Evolutionary conservation across 345 rosid genomes (phyloP).

Genomic region (Eucalyptus tenuipes): DNA sequence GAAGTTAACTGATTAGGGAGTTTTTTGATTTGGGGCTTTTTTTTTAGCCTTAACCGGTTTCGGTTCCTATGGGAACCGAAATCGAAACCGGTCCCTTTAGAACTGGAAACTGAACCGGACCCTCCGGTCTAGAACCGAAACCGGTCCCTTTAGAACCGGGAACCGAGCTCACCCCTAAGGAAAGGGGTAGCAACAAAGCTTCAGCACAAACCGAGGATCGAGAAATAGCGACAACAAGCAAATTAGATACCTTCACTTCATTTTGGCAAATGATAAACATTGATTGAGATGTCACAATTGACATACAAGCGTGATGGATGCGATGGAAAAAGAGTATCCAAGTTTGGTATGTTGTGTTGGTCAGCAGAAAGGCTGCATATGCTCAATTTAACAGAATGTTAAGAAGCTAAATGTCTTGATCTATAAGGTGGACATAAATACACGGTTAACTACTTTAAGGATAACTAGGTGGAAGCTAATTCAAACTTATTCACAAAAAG

Average conservation of each 20-base stretch:
- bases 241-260: too few relatives aligned
- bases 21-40: too few relatives aligned
- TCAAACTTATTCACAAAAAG: not conserved
- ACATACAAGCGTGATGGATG: not conserved
- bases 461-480: not conserved
- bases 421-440: not conserved
- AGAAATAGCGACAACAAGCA: too few relatives aligned
- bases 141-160: too few relatives aligned
- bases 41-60: too few relatives aligned
- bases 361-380: not conserved
- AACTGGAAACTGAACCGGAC: too few relatives aligned
- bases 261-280: not conserved
- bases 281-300: not conserved
- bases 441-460: not conserved
- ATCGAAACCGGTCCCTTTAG: too few relatives aligned
- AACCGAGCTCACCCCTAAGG: too few relatives aligned
- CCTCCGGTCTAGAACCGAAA: too few relatives aligned
- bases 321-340: not conserved
- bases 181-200: not conserved
- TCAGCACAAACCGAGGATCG: too few relatives aligned
- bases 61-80: too few relatives aligned
- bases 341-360: not conserved
- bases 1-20: too few relatives aligned
- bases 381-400: not conserved
- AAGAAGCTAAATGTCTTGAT: not conserved